Evolutionary conservation across 1,284 basidiomycete genomes (phyloP).

Genomic region (Boletus sp.): DNA sequence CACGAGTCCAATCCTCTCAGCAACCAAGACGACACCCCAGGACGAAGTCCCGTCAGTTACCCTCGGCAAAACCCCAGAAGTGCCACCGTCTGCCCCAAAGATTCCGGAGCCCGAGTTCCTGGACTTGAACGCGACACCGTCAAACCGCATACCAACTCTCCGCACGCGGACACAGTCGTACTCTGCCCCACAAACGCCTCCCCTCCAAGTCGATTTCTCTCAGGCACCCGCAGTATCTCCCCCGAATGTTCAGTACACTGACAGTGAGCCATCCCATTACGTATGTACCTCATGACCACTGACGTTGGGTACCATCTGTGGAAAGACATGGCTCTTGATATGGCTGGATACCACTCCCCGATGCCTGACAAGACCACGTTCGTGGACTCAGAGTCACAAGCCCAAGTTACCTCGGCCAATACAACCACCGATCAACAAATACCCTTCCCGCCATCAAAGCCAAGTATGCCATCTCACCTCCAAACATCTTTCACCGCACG

Average conservation of each 20-base stretch:
- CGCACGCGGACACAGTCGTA: slow-evolving; percentile 33
- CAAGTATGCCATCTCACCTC: slow-evolving; percentile 26
- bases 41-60: slow-evolving; percentile 33
- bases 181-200: slow-evolving; percentile 34
- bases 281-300: background rate
- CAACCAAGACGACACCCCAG: slow-evolving; percentile 51
- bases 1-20: slow-evolving; percentile 86
- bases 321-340: slow-evolving; percentile 66
- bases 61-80: slow-evolving; percentile 24
- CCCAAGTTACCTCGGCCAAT: slow-evolving; percentile 1
- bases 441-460: slow-evolving; percentile 27
- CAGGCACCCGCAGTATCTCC: slow-evolving; percentile 45
- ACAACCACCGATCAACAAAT: slow-evolving; percentile 22
- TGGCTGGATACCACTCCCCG: slow-evolving; percentile 64
- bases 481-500: slow-evolving; percentile 29
- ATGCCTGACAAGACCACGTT: slow-evolving; percentile 33
- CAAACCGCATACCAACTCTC: slow-evolving; percentile 21
- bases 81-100: slow-evolving; percentile 35
- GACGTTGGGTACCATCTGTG: slow-evolving; percentile 9
- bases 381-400: slow-evolving; percentile 12
- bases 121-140: slow-evolving; percentile 31
- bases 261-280: slow-evolving; percentile 52
- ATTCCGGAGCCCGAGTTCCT: slow-evolving; percentile 39
- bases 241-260: slow-evolving; percentile 70
- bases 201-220: slow-evolving; percentile 26